A percentile compares a stretch with the other conserved stretches of the same genome.
These are phyloP conservation scores for Botryotinia convoluta DNA, from an alignment of 2,329 filamentous ascomycete genomes.

Conservation along the genomic window DNA sequence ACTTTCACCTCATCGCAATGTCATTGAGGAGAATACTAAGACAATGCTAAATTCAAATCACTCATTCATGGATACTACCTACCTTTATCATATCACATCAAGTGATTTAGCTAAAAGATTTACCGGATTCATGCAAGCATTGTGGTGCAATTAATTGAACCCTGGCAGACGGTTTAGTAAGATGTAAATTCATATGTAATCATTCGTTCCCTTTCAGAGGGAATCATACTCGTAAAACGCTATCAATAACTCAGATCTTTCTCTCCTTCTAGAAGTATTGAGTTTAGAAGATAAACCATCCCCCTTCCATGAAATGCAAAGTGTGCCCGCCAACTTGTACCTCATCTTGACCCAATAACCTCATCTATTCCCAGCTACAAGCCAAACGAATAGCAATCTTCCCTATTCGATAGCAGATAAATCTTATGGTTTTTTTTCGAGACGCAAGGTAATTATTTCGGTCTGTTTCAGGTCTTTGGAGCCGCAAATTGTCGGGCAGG, in stretches of 20 bases:
- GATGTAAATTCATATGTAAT: neutral
- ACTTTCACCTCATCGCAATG: neutral
- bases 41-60: neutral
- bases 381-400: neutral
- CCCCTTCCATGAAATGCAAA: neutral
- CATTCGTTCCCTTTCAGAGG: neutral
- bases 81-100: neutral
- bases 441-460: neutral
- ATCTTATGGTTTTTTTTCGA: neutral
- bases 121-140: neutral
- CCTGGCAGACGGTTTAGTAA: neutral
- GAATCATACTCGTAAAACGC: neutral
- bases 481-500: neutral
- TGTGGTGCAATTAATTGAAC: neutral
- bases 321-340: neutral
- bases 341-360: neutral
- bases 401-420: too few relatives aligned
- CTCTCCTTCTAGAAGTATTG: neutral
- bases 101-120: neutral
- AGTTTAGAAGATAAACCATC: neutral
- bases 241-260: neutral
- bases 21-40: neutral
- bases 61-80: neutral
- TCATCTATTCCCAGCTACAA: neutral
- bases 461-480: neutral